Evolutionary conservation across 352 stramenopile genomes (phyloP).

Genomic region (Aphanomyces invadans): DNA sequence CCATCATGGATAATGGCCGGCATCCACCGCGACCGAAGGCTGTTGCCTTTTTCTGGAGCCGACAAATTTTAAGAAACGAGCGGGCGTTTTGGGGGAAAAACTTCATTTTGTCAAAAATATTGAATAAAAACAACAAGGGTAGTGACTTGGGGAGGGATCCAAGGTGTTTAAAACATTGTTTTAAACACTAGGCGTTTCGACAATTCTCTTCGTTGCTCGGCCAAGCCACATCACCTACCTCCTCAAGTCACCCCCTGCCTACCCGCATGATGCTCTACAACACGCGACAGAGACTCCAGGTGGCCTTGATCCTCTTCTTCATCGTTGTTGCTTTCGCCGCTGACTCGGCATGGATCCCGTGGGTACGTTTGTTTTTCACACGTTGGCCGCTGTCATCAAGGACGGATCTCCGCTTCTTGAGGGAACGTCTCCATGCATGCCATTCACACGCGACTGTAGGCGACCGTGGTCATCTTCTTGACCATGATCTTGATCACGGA

Average conservation of each 20-base stretch:
- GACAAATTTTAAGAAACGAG: no score
- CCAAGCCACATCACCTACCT: neutral
- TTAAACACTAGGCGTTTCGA: constrained; percentile 9
- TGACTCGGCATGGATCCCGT: constrained; percentile 70
- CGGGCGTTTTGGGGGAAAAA: no score
- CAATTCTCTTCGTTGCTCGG: neutral
- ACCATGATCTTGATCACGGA: constrained; percentile 61
- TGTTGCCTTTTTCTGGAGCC: no score
- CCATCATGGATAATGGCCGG: no score
- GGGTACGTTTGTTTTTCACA: constrained; percentile 53
- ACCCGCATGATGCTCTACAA: constrained; percentile 69
- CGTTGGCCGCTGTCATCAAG: no score
- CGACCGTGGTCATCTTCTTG: constrained; percentile 69
- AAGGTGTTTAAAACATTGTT: constrained; percentile 21
- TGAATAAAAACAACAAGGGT: neutral
- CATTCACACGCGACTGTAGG: constrained; percentile 28
- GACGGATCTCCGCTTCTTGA: neutral
- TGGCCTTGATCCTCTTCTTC: constrained; percentile 77
- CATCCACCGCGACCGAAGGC: no score
- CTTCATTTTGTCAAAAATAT: neutral
- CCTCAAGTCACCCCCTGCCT: neutral
- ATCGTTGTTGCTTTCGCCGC: constrained; percentile 73
- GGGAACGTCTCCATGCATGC: neutral
- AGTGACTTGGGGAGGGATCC: neutral
- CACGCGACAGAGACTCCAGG: constrained; percentile 66